Base-by-base conservation (phyloP, 345 rosid species). In the Linum trigynum region DNA sequence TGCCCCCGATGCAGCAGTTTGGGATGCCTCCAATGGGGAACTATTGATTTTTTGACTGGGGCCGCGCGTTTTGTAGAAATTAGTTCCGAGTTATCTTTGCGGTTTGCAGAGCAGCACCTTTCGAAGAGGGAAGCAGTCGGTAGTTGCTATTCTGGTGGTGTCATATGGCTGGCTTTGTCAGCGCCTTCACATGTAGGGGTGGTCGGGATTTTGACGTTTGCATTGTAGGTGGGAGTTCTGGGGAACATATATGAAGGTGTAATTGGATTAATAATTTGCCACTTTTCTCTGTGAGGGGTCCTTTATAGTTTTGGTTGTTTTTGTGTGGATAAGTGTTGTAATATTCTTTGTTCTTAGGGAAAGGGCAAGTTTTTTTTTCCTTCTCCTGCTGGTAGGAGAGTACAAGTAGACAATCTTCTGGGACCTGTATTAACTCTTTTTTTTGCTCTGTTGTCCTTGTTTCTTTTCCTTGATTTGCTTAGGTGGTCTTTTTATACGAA, bases 21-120 rank as follows among this genome's bases (percentile, higher is more conserved):
- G 91, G 91, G 53, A 85, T 85, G 91, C 91, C 91, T 2, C 80
- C 84, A 50, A 83, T 81, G 87, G 84, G 87, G 43, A 69, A 78
- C 65, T 85, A 83, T 70, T 85, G 72, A 76, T 51, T 35, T 23
- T 57, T 37, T 9, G 38, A 48, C 53, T 59, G 61, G 23, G 17
- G 36, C 16, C 11, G 38, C 57, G 36, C 17, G 7, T 67, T 68
- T 64, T 59, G 68, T 64, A 68, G 65, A 69, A 15, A 65, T 65
- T 67, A 66, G 72, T 42, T 4, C 66, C 38, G 59, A 67, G 56
- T 70, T 42, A 64, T 39, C 14, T 57, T 64, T 60, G 65, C 65
- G 50, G 50, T 11, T 5, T 11, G 50, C 50, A 4, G 10, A 43
- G 10, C 3, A 43, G 50, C 6, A 43, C 50, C 15, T 48, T 48